A percentile compares a stretch with the other conserved stretches of the same genome.
phyloP scores from a whole-genome alignment of 768 basidiomycete species.

The Hericium alpestre region DNA sequence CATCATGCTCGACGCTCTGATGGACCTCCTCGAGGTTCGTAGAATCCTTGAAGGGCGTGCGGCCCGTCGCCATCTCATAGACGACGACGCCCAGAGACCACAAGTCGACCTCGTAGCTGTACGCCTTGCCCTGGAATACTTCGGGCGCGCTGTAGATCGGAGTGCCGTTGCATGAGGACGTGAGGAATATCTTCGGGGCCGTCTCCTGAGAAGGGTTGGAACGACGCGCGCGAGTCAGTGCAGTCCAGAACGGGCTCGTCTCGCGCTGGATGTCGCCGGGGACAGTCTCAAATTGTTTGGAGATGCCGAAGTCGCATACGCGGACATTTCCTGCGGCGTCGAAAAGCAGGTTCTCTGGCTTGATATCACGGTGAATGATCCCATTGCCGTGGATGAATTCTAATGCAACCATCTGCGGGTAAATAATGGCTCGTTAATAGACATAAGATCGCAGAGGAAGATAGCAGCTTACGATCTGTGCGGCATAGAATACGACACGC shows the following conservation, averaged over 20 bases:
- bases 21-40: neutral
- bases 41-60: slow-evolving; percentile 1
- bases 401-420: slow-evolving; percentile 4
- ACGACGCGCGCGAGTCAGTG: neutral
- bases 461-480: slow-evolving; percentile 4
- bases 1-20: neutral
- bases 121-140: neutral
- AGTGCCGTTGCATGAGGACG: neutral
- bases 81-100: slow-evolving; percentile 96
- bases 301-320: slow-evolving; percentile 6
- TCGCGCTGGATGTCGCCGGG: neutral
- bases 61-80: slow-evolving; percentile 61
- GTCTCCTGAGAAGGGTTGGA: no score
- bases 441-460: neutral
- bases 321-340: slow-evolving; percentile 3
- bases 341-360: slow-evolving; percentile 7
- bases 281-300: slow-evolving; percentile 1
- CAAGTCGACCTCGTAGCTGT: slow-evolving; percentile 54
- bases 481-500: slow-evolving; percentile 1
- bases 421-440: neutral
- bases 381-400: slow-evolving; percentile 2
- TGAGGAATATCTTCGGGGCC: no score
- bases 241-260: neutral
- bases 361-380: slow-evolving; percentile 9
- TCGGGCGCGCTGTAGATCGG: slow-evolving; percentile 6